Evolutionary conservation across 2,329 filamentous ascomycete species (phyloP), one percentile per base, ranked within the genome.

Genomic region (Fusarium humuli): DNA sequence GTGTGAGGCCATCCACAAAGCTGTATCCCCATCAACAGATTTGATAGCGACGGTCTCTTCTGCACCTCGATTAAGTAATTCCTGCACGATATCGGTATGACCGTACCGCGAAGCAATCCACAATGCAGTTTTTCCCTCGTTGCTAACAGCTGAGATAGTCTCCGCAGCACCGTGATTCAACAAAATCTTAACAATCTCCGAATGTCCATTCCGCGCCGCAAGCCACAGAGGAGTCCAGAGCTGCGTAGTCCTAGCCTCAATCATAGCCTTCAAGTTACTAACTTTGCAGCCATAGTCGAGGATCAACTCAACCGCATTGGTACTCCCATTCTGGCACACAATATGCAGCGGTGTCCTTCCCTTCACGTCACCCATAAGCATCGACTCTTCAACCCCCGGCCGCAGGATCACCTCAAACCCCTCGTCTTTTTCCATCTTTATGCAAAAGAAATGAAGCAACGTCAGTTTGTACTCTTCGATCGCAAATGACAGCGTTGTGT

Each of bases 401-500:
- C n/a, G 29, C n/a, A 45, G 40, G 8, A 44, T 1, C 1, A 2
- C 1, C 22, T 23, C 23, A 1, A 34, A 13, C 29, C 32, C 13
- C 2, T 25, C 20, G 5, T 6, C 16, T 2, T 11, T 9, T 3
- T 34, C n/a, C 9, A n/a, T 6, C 20, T 18, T 9, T 2, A 9
- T 8, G 11, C 1, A 12, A 12, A 57, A 0, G 9, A 3, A 0
- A 12, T 56, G 20, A 2, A 56, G 16, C 7, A 49, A 2, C 3
- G 49, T 23, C 1, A n/a, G 9, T 2, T 2, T 2, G 2, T 7
- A 14, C 7, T 2, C 4, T 1, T 1, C 5, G 0, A 7, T 13
- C 2, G 12, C 1, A 1, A 7, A 6, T 0, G 29, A 44, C 0
- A 57, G 12, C 1, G n/a, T 57, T 0, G 1, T 13, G 2, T 2